A percentile compares a stretch with the other conserved stretches of the same genome.
These are phyloP conservation scores for Zymoseptoria brevis DNA, from an alignment of 2,329 filamentous ascomycete species.

Conservation along the genomic window DNA sequence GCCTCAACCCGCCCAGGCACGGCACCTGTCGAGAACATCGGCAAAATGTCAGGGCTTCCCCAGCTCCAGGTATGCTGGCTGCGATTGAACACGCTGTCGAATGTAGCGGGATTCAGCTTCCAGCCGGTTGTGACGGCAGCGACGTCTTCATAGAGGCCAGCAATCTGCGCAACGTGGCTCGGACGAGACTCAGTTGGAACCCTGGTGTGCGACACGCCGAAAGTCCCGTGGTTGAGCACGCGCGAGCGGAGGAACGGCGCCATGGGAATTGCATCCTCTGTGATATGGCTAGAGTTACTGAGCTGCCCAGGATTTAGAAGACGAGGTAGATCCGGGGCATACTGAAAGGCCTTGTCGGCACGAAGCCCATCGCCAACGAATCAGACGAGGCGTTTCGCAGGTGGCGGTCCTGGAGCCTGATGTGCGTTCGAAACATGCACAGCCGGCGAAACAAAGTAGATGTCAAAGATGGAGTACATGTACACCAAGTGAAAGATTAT, in stretches of 20 bases:
- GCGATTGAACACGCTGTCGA: slow-evolving; percentile 97
- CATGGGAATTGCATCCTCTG: too few relatives aligned
- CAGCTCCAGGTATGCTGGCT: slow-evolving; percentile 98
- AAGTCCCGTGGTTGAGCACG: slow-evolving; percentile 82
- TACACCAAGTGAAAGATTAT: too few relatives aligned
- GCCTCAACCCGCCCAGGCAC: slow-evolving; percentile 66
- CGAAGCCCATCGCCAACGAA: slow-evolving; percentile 70
- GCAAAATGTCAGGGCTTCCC: slow-evolving; percentile 94
- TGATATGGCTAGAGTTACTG: too few relatives aligned
- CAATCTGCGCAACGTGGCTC: slow-evolving; percentile 93
- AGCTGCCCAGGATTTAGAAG: too few relatives aligned
- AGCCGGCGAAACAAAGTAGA: too few relatives aligned
- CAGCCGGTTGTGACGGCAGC: slow-evolving; percentile 95
- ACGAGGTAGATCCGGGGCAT: slow-evolving; percentile 78
- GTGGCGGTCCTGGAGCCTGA: too few relatives aligned
- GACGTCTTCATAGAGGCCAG: slow-evolving; percentile 94
- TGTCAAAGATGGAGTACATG: too few relatives aligned
- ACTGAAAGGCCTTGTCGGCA: slow-evolving; percentile 96
- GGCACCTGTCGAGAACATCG: slow-evolving; percentile 92
- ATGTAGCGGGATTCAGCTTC: slow-evolving; percentile 97
- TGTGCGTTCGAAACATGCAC: too few relatives aligned
- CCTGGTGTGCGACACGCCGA: slow-evolving; percentile 92
- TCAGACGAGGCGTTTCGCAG: too few relatives aligned
- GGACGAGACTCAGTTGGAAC: slow-evolving; percentile 95
- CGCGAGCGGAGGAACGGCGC: slow-evolving; percentile 87